Evolutionary conservation across 371 early-diverging fungal species (phyloP), one percentile per base, ranked within the genome.

Genomic region (Circinella umbellata): DNA sequence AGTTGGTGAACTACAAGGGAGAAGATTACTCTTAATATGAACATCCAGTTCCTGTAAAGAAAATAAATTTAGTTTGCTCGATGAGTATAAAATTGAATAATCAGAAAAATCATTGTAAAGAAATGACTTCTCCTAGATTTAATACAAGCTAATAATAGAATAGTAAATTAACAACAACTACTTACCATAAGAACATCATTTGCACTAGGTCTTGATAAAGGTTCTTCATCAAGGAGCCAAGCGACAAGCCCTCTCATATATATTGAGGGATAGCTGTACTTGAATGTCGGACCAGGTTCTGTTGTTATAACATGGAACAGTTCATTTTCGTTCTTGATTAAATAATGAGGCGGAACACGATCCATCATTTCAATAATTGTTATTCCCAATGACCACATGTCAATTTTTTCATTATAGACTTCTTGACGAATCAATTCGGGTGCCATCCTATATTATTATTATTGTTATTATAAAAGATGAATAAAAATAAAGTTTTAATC

Each of bases 311-410:
- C 68, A 53, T 78, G 77, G 63, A 81, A 84, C 18, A 84, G 59
- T 62, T 81, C 84, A 63, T 73, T 73, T 57, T 81, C 82, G 20
- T 84, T 80, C 64, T 84, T 81, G 69, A 84, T 73, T 10, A 77
- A 49, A 47, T 84, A 84, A 49, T 84, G 84, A 54, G 84, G 84
- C 38, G 84, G 84, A 4, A 84, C 84, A n/a, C 84, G 77, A 64
- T 84, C 84, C 84, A 84, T 84, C 84, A 84, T 84, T 73, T 84
- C 84, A 68, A 84, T 84, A 42, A 84, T 73, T 53, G 84, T 80
- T 39, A 99, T 94, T n/a, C 99, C 99, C 46, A 99, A 80, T 42
- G 97, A 94, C 99, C 99, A 99, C 76, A 99, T 82, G 79, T 99
- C 99, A 15, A 99, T 96, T 35, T 89, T 88, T 53, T 89, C 89